Base-by-base conservation (phyloP, 306 rosid genomes). In the Trifolium subterraneum region DNA sequence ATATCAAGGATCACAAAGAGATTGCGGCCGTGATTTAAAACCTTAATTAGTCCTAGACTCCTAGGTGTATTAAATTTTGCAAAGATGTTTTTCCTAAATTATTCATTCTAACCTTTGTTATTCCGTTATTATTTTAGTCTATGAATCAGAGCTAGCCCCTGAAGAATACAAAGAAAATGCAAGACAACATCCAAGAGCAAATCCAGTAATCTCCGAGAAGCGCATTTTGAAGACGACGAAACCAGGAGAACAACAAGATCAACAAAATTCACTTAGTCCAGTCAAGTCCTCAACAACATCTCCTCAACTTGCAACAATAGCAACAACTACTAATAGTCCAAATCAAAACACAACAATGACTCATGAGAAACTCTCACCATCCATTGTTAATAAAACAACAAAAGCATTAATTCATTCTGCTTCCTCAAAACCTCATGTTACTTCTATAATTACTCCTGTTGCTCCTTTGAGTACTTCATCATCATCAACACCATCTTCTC, bases 71-170 rank as follows among this genome's bases (percentile, higher is more conserved):
- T 23, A 29, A 1, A 58, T 68, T 13, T 23, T 5, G 2, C 4
- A 22, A 33, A 52, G 0, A 44, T 6, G 4, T 16, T 39, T 35
- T 48, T 33, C 5, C 7, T 1, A 1, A 10, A 14, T 11, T 18
- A 5, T 36, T 27, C 31, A 27, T 27, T 27, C 31, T 27, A 3
- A 27, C 31, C 31, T 27, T 27, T 0, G 0, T 29, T 25, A 58
- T 58, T 58, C 38, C 36, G 13, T 59, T 29, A 67, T 81, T 88
- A 67, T 81, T 88, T 52, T 86, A 94, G 97, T 89, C 88, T 88
- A 90, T 41, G 97, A 94, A 88, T 90, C 98, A 1, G 97, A 91
- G 82, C 47, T 80, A 70, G 96, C 98, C 18, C 97, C 95, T 0
- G 90, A 91, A 31, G 79, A 41, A 19, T 90, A 84, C 86, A 94